Conservation (phyloP, 2,329 filamentous ascomycete genomes). For the Penicillium verrucosum region DNA sequence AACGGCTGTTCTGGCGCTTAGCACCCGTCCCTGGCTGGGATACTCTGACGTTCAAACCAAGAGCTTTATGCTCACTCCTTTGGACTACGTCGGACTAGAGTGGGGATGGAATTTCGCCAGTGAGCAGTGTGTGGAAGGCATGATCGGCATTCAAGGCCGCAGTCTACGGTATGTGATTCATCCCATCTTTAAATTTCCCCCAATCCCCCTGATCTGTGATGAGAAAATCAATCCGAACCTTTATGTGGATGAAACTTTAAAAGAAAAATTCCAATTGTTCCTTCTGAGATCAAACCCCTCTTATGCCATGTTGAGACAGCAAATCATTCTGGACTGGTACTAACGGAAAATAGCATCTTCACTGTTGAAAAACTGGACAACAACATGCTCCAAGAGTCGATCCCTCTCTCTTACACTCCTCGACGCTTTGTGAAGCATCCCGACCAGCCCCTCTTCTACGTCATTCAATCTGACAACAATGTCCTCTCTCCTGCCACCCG, state of each 20-base stretch:
- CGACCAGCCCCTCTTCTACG: conserved; percentile 85
- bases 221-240: conserved; percentile 39
- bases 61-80: conserved; percentile 84
- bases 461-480: conserved; percentile 90
- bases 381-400: conserved; percentile 80
- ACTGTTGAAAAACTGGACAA: conserved; percentile 82
- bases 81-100: conserved; percentile 83
- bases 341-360: conserved; percentile 64
- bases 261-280: conserved; percentile 77
- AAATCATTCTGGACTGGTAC: conserved; percentile 4
- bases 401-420: conserved; percentile 85
- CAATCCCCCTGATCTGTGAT: conserved; percentile 42
- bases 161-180: conserved; percentile 68
- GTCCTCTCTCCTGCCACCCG: conserved; percentile 77
- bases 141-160: conserved; percentile 88
- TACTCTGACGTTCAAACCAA: conserved; percentile 86
- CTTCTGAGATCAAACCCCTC: conserved; percentile 65
- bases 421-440: conserved; percentile 84
- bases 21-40: conserved; percentile 91
- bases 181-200: conserved; percentile 22
- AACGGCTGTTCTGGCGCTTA: conserved; percentile 81
- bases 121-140: conserved; percentile 87
- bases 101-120: conserved; percentile 97
- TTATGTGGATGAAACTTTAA: conserved; percentile 47
- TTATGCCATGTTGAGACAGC: background rate